Conservation (phyloP, 495 filamentous ascomycete genomes). For the Articulospora tetracladia region DNA sequence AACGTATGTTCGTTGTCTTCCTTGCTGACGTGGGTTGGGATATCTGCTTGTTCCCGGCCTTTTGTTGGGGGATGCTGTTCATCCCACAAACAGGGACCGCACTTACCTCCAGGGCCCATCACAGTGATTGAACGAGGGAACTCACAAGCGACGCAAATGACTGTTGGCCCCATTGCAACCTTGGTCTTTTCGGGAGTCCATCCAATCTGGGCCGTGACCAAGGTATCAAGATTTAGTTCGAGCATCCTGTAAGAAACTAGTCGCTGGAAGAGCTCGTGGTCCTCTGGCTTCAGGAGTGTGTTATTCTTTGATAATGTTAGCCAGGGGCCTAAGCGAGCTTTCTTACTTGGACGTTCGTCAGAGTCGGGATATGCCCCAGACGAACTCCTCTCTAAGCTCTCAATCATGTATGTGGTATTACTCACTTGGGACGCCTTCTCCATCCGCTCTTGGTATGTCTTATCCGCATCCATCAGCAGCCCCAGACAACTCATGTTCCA, state of each 20-base stretch:
- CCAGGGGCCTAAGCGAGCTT: background rate
- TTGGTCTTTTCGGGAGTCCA: conserved; percentile 40
- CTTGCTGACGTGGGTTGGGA: conserved; percentile 13
- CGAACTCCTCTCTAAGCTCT: too few relatives aligned
- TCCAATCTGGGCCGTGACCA: conserved; percentile 29
- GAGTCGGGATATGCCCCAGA: too few relatives aligned
- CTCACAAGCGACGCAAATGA: conserved; percentile 35
- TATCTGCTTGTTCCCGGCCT: conserved; percentile 7
- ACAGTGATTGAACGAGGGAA: conserved; percentile 42
- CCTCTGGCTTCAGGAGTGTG: conserved; percentile 25
- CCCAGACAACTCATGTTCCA: conserved; percentile 40
- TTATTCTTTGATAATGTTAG: background rate
- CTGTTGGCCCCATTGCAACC: conserved; percentile 32
- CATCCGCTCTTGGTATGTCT: conserved; percentile 25
- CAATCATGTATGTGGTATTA: background rate
- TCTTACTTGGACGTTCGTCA: background rate
- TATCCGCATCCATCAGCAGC: conserved; percentile 40
- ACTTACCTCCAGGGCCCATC: conserved; percentile 33
- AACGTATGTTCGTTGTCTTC: conserved; percentile 21
- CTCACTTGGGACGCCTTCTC: conserved; percentile 6
- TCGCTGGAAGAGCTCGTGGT: conserved; percentile 33
- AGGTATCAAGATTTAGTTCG: conserved; percentile 38
- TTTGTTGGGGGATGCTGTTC: background rate
- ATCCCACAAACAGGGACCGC: conserved; percentile 32
- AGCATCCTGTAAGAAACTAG: conserved; percentile 45